Conservation (phyloP, 805 yeast species). For the fission yeast (Schizosaccharomyces pombe) region ASM294v3 CU329670.1:4724001-4724500, state of each 20-base stretch:
- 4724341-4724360: conserved; percentile 89
- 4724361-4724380: conserved; percentile 92
- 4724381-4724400: conserved; percentile 33
- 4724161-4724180: conserved; percentile 80
- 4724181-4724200: conserved; percentile 66
- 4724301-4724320: conserved; percentile 82
- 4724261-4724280: conserved; percentile 31
- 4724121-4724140: conserved; percentile 62
- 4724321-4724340: conserved; percentile 90
- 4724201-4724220: conserved; percentile 50
- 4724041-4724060: conserved; percentile 62
- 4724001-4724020: conserved; percentile 39
- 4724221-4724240: conserved; percentile 73
- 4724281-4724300: conserved; percentile 45
- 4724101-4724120: conserved; percentile 64
- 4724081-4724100: conserved; percentile 70
- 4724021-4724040: conserved; percentile 34
- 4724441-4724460: no score
- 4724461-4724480: no score
- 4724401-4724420: no score
- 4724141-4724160: conserved; percentile 42
- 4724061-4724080: conserved; percentile 71
- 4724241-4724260: conserved; percentile 75
- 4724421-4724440: no score
- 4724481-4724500: no score